Evolutionary conservation across 495 filamentous ascomycete genomes (phyloP), one percentile per base, ranked within the genome.

Genomic region (Penicillium diatomitis): DNA sequence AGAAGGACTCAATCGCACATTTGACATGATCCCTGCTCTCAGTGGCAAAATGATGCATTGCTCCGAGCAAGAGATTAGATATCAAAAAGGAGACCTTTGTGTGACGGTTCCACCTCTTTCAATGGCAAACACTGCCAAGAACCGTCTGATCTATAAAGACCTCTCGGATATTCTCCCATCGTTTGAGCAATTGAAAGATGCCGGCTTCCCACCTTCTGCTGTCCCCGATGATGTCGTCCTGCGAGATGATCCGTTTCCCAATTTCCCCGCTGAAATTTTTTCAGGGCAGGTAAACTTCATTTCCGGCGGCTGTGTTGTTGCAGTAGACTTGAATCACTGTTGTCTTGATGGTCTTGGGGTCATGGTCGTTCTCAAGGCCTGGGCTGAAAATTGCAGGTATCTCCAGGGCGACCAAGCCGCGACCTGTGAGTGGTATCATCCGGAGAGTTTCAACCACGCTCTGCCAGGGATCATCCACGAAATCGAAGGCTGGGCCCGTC

Each of bases 41-140:
- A 48, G 46, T 42, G 46, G 46, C n/a, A 48, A 48, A 41, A 48
- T 48, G 46, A 48, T 48, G 46, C 12, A 41, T 29, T 41, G 38
- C 46, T 48, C 46, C 3, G 38, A 41, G n/a, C 38, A 48, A 28
- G 46, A 48, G 11, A 48, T 48, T 35, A 39, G 38, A 20, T 48
- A 48, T 29, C 37, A 41, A 35, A 48, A 41, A 42, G 46, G 46
- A 41, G 46, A 48, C n/a, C 46, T 48, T 9, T 48, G 38, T 28
- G 46, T 48, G 38, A 48, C 46, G n/a, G 42, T 48, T 35, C 46
- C 46, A 2, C 46, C 46, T 31, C 31, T 41, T 34, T 41, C 46
- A 35, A 48, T 27, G 30, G 38, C 46, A 41, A 12, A n/a, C 32
- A 32, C 46, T 41, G 46, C 27, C 3, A n/a, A 28, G n/a, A 35